Evolutionary conservation across 306 rosid genomes (phyloP), one percentile per base, ranked within the genome.

Genomic region (Vigna nakashimae): DNA sequence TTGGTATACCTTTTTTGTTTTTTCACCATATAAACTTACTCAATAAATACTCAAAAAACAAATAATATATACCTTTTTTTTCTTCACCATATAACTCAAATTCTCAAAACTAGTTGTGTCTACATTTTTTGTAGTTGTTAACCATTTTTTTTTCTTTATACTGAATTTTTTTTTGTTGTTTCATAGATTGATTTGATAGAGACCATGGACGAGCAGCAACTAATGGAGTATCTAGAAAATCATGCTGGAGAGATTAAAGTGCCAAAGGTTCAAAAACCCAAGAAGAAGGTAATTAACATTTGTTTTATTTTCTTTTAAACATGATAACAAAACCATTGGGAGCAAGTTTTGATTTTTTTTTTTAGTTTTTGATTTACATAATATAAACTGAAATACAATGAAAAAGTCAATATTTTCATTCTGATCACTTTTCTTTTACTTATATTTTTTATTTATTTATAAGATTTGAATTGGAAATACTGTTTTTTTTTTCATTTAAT

Each of bases 121-220:
- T 5, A 36, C 40, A 36, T 7, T 36, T 36, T 40, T 40, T 2
- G 2, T 40, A 40, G 8, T 40, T 40, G 2, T 8, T 40, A 38
- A 38, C 42, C 6, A 20, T 20, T 20, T 46, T 11, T 46, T 14
- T 16, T 50, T 14, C 9, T 50, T 5, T 16, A 4, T 16, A 4
- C 5, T n/a, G 6, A 0, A 0, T 15, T 0, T 16, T 15, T 51
- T 15, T 51, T 16, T 3, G 16, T 69, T 40, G 10, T 76, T 48
- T 58, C n/a, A 43, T 17, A 84, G 87, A 73, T 72, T 66, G 85
- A 59, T 42, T 58, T 76, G 76, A 52, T 80, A 32, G 82, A 66
- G 56, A 42, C 11, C 17, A 67, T 84, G 87, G 7, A 84, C 16
- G 79, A 84, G n/a, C 13, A 76, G 12, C 64, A 77, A 36, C 36